phyloP scores from a whole-genome alignment of 805 yeast species.

The Candida saitoana region DNA sequence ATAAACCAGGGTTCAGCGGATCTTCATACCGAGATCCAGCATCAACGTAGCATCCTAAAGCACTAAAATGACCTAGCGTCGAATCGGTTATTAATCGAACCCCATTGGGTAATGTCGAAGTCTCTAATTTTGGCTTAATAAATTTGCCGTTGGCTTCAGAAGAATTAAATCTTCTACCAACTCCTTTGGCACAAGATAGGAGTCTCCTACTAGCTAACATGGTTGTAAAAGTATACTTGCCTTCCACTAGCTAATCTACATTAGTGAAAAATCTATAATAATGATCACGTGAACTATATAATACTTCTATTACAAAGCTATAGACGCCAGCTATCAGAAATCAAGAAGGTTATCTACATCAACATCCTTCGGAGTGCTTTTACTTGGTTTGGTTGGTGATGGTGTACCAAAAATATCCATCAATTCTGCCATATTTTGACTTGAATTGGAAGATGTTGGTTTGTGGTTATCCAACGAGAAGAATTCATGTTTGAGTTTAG shows the following conservation, averaged over 20 bases:
- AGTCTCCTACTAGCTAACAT: conserved; percentile 3
- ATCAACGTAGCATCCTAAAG: conserved; percentile 81
- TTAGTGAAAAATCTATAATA: background rate
- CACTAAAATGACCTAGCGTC: conserved; percentile 86
- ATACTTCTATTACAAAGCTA: too few species aligned
- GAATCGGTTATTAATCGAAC: conserved; percentile 78
- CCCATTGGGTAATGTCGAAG: conserved; percentile 62
- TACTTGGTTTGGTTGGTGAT: background rate
- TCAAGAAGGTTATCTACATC: background rate
- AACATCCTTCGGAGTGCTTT: background rate
- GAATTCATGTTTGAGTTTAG: conserved; percentile 5
- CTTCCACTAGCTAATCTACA: too few species aligned
- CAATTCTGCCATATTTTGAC: conserved; percentile 3
- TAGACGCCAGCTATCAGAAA: too few species aligned
- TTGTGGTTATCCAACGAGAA: conserved; percentile 4
- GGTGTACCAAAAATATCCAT: conserved; percentile 5
- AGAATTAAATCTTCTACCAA: background rate
- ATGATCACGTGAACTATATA: background rate
- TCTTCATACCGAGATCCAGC: conserved; percentile 89
- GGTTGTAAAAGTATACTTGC: too few species aligned
- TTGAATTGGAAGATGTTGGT: background rate
- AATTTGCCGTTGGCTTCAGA: background rate
- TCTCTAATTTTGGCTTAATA: conserved; percentile 15
- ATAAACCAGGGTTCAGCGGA: conserved; percentile 56
- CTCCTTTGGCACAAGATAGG: background rate